phyloP scores from a whole-genome alignment of 73 alveolate species.

The Paramecium sexaurelia region DNA sequence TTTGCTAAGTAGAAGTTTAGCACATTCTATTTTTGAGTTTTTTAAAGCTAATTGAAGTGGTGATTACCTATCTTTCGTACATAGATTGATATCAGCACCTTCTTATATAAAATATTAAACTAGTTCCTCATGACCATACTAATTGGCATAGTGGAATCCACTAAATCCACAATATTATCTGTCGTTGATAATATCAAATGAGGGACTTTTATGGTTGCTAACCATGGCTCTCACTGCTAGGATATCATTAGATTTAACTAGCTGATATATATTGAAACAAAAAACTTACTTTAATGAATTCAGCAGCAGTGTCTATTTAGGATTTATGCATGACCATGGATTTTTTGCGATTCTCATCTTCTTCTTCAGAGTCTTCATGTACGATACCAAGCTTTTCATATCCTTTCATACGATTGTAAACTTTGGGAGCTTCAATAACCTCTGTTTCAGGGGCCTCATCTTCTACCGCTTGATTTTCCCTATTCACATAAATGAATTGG shows the following conservation, averaged over 20 bases:
- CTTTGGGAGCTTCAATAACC: not conserved
- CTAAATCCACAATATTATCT: constrained; percentile 41
- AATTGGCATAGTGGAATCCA: constrained; percentile 26
- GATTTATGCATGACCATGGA: not conserved
- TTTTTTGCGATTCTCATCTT: not conserved
- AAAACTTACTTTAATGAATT: not conserved
- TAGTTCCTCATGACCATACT: not conserved
- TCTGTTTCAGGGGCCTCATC: not conserved
- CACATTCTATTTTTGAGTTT: constrained; percentile 14
- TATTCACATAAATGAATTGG: not conserved
- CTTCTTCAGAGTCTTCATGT: not conserved
- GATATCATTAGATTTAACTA: not conserved
- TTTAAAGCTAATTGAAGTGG: constrained; percentile 32
- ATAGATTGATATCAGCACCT: constrained; percentile 3
- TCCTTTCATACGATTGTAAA: not conserved
- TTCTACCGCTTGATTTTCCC: not conserved
- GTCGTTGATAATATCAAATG: not conserved
- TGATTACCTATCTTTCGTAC: not conserved
- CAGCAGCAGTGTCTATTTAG: constrained; percentile 1
- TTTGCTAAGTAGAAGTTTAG: not conserved
- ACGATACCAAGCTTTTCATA: not conserved
- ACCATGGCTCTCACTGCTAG: not conserved
- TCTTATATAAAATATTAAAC: not conserved
- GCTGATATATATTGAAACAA: not conserved
- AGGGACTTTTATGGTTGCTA: not conserved